Evolutionary conservation across 2,329 filamentous ascomycete species (phyloP), one percentile per base, ranked within the genome.

Genomic region (Microsporum ferrugineum): DNA sequence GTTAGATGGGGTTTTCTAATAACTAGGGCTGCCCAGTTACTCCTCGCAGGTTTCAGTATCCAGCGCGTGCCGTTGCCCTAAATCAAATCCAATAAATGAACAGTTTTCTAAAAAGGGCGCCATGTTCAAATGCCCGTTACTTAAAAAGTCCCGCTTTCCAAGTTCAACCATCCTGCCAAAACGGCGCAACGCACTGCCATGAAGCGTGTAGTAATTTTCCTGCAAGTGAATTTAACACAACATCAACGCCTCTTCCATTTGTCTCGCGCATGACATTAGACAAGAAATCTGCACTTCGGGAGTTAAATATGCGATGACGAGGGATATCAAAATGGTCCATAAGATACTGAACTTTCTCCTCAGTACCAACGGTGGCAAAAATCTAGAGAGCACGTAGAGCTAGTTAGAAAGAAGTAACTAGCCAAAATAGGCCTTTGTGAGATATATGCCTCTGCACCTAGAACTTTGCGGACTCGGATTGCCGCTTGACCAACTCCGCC

Each of bases 401-500:
- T 43, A n/a, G 39, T 41, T 41, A 41, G 3, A 23, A 23, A 43
- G 39, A 3, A n/a, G 2, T n/a, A 14, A 5, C 6, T n/a, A 43
- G 5, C 39, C 14, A 14, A 43, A n/a, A 5, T n/a, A 1, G 39
- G n/a, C 5, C 17, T 17, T 43, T 43, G 14, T 14, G 14, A 47
- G 17, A 10, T 27, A 59, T 60, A 67, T 34, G 68, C 60, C 36
- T 65, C 60, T 1, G 65, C 66, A 31, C 67, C 67, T 12, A 66
- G 7, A 8, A 43, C 36, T 17, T 63, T 60, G 2, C 66, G 63
- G 10, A 68, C 23, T 38, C 60, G 56, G 8, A 69, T 62, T 12
- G 66, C 66, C 5, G 68, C 66, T 53, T 66, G 64, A 8, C 68
- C 68, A n/a, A 67, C 61, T 31, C 60, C 66, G 6, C 66, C 66